Evolutionary conservation across 306 rosid genomes (phyloP).

Genomic region (Corylus heterophylla): DNA sequence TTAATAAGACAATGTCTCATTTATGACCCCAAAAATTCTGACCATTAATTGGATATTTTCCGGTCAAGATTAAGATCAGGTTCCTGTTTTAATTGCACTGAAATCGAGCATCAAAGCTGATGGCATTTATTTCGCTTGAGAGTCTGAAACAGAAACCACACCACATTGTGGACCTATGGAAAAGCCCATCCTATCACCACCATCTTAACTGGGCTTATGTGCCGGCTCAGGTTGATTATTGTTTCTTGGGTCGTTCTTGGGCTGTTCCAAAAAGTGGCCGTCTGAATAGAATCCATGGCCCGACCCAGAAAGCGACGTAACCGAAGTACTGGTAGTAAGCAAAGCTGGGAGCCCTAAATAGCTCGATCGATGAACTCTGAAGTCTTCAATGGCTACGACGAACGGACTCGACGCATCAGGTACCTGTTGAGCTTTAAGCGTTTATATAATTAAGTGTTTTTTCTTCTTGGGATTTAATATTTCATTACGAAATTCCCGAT

Average conservation of each 20-base stretch:
- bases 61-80: no score
- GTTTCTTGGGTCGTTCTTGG: neutral
- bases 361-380: neutral
- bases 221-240: neutral
- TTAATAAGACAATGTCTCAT: no score
- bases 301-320: neutral
- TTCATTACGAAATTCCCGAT: neutral
- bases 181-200: neutral
- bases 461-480: neutral
- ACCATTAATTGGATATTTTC: no score
- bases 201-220: neutral
- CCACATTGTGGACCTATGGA: no score
- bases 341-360: neutral
- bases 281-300: neutral
- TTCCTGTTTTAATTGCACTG: no score
- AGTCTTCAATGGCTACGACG: constrained; percentile 19
- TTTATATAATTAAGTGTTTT: neutral
- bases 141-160: no score
- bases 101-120: no score
- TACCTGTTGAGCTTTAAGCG: neutral
- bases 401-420: constrained; percentile 26
- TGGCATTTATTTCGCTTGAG: no score
- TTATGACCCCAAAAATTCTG: no score
- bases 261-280: neutral
- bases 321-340: neutral